A percentile compares a stretch with the other conserved stretches of the same genome.
Evolutionary conservation across 768 basidiomycete species (phyloP).

Genomic region (Termitomyces sp.): DNA sequence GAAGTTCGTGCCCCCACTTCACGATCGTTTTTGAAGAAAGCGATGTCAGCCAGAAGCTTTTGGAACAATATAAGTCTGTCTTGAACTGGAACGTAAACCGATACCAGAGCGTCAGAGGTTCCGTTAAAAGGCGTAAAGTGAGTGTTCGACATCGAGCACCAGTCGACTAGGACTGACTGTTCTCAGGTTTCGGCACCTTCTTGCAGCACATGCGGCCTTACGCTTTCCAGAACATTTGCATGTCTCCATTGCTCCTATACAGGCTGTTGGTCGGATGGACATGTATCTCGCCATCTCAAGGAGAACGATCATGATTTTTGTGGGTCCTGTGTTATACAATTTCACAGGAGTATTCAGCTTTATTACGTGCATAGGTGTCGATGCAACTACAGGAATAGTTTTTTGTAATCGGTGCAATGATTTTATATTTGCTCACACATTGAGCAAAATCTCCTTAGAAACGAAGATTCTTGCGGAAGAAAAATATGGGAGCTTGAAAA

Average conservation of each 20-base stretch:
- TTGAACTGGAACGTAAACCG: constrained; percentile 50
- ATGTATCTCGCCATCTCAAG: constrained; percentile 52
- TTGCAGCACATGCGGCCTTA: constrained; percentile 53
- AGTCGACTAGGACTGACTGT: neutral
- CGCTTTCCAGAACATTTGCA: constrained; percentile 60
- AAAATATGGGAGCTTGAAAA: constrained; percentile 52
- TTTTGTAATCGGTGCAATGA: constrained; percentile 74
- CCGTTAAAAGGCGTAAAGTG: constrained; percentile 65
- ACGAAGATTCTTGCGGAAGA: constrained; percentile 53
- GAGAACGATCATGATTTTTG: constrained; percentile 59
- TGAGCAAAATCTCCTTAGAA: constrained; percentile 42
- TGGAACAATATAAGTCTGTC: constrained; percentile 42
- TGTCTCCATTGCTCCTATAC: constrained; percentile 68
- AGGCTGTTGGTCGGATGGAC: constrained; percentile 64
- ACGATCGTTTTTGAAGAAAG: constrained; percentile 26
- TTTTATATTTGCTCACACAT: constrained; percentile 54
- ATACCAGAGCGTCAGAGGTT: constrained; percentile 37
- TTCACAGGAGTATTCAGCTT: neutral
- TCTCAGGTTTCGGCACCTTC: constrained; percentile 49
- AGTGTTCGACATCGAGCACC: constrained; percentile 10
- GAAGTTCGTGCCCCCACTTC: constrained; percentile 36
- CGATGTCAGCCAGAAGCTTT: constrained; percentile 18
- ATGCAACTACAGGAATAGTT: constrained; percentile 66
- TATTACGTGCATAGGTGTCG: constrained; percentile 55
- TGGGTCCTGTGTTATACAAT: constrained; percentile 27